phyloP scores from a whole-genome alignment of 805 yeast species.

The Lipomyces sp. region DNA sequence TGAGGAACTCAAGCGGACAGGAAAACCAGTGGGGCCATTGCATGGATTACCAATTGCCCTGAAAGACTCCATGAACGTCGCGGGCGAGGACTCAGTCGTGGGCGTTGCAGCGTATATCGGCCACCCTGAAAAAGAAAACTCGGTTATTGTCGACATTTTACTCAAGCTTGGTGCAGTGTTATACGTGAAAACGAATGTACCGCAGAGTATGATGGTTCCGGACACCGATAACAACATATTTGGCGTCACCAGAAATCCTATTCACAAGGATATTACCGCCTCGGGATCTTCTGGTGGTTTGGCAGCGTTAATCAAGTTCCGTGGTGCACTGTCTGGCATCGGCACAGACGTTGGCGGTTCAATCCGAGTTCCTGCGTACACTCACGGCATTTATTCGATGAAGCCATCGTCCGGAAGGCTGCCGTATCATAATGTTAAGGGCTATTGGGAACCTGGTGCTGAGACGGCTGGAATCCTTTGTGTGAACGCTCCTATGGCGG shows the following conservation, averaged over 20 bases:
- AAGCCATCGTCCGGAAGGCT: constrained; percentile 49
- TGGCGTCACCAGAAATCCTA: constrained; percentile 52
- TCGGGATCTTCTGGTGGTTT: constrained; percentile 60
- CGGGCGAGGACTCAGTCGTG: constrained; percentile 50
- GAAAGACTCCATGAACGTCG: constrained; percentile 59
- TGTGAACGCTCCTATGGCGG: constrained; percentile 66
- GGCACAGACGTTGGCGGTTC: constrained; percentile 58
- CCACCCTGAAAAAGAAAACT: constrained; percentile 38
- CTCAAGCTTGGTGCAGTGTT: constrained; percentile 55
- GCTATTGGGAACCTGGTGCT: constrained; percentile 38
- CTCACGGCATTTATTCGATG: constrained; percentile 44
- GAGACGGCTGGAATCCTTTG: constrained; percentile 48
- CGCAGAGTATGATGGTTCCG: constrained; percentile 54
- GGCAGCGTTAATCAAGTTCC: constrained; percentile 46
- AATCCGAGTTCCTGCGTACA: constrained; percentile 49
- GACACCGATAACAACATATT: constrained; percentile 54
- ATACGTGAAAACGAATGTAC: constrained; percentile 59
- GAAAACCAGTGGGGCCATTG: constrained; percentile 49
- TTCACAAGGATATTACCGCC: constrained; percentile 45
- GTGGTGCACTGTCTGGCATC: constrained; percentile 51
- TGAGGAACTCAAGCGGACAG: constrained; percentile 44
- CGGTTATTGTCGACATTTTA: constrained; percentile 47
- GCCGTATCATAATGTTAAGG: constrained; percentile 34
- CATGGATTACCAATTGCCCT: constrained; percentile 68
- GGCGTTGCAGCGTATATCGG: constrained; percentile 30